Conservation (phyloP, 164 flowering plant genomes). For the Piper longum region DNA sequence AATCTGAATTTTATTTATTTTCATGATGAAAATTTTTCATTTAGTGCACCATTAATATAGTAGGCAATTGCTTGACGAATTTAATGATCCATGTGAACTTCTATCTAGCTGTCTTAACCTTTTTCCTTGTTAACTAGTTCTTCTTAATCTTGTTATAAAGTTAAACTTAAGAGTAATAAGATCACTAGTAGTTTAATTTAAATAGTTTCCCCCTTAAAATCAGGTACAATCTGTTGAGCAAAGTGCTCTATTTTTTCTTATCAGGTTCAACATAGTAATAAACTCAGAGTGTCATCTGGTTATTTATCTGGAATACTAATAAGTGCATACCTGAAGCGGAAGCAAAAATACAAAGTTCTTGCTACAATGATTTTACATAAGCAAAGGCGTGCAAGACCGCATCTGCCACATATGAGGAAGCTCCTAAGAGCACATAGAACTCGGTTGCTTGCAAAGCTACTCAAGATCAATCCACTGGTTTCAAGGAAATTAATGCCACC, state of each 20-base stretch:
- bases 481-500: background rate
- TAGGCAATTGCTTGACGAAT: too few species aligned
- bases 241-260: background rate
- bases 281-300: conserved; percentile 7
- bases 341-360: conserved; percentile 8
- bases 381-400: conserved; percentile 15
- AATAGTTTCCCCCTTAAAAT: too few species aligned
- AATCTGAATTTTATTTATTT: too few species aligned
- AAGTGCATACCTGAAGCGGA: conserved; percentile 11
- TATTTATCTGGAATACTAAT: conserved; percentile 6
- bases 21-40: too few species aligned
- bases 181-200: background rate
- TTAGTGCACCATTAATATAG: too few species aligned
- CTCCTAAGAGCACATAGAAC: conserved; percentile 12
- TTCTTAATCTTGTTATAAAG: background rate
- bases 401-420: conserved; percentile 8
- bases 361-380: conserved; percentile 8
- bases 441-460: conserved; percentile 5
- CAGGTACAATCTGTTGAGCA: background rate
- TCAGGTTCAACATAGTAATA: conserved; percentile 18
- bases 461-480: background rate
- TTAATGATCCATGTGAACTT: too few species aligned
- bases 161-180: background rate
- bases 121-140: background rate
- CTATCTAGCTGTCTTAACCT: background rate